A percentile compares a stretch with the other conserved stretches of the same genome.
Evolutionary conservation across 768 basidiomycete genomes (phyloP).

Genomic region (Albatrellus ellisii): DNA sequence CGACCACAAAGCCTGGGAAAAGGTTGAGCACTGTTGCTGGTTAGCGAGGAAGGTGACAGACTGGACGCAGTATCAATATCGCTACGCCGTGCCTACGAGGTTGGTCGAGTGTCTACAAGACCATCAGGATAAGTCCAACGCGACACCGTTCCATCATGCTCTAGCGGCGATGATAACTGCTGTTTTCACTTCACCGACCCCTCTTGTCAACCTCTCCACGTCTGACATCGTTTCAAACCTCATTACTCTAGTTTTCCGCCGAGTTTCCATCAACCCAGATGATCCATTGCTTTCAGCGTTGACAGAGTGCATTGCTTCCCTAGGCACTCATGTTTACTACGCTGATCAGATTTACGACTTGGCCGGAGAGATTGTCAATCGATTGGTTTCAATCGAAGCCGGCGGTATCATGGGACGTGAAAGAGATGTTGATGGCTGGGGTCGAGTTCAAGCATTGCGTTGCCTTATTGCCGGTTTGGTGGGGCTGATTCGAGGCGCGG

Average conservation of each 20-base stretch:
- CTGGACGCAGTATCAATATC: conserved; percentile 89
- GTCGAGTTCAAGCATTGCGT: conserved; percentile 53
- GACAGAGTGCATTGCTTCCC: conserved; percentile 67
- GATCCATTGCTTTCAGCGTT: conserved; percentile 56
- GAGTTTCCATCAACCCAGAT: conserved; percentile 43
- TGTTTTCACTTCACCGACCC: conserved; percentile 70
- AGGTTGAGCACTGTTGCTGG: conserved; percentile 70
- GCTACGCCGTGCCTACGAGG: conserved; percentile 78
- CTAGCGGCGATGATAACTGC: conserved; percentile 70
- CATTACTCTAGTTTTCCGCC: conserved; percentile 57
- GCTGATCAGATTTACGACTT: conserved; percentile 94
- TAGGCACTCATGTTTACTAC: conserved; percentile 89
- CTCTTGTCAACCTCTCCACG: conserved; percentile 82
- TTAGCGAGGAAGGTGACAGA: conserved; percentile 63
- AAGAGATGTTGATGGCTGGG: conserved; percentile 25
- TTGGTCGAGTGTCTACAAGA: conserved; percentile 66
- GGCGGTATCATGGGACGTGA: conserved; percentile 37
- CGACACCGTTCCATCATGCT: conserved; percentile 40
- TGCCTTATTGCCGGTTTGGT: conserved; percentile 57
- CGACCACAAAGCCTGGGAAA: conserved; percentile 46
- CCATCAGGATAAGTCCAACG: conserved; percentile 37
- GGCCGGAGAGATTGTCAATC: conserved; percentile 66
- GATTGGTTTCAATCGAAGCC: conserved; percentile 57
- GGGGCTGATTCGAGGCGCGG: conserved; percentile 55
- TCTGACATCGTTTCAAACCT: conserved; percentile 80